A percentile compares a stretch with the other conserved stretches of the same genome.
phyloP scores from a whole-genome alignment of 176 grass and related monocot genomes.

The Carex scoparia region DNA sequence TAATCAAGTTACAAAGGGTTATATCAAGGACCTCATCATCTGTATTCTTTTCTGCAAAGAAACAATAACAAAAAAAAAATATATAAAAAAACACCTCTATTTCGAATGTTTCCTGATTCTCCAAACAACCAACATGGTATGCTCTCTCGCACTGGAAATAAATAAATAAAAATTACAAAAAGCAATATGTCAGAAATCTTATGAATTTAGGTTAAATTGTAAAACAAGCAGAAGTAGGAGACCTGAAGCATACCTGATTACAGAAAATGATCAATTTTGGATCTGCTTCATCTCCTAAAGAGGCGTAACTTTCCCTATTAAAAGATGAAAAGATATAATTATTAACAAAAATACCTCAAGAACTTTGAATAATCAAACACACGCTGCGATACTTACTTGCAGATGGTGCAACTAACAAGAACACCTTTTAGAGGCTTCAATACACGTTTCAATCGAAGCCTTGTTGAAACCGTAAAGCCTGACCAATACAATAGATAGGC shows the following conservation, averaged over 20 bases:
- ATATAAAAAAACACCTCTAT: slow-evolving; percentile 6
- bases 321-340: slow-evolving; percentile 24
- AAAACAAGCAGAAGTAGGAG: slow-evolving; percentile 16
- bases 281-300: slow-evolving; percentile 24
- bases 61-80: neutral
- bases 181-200: neutral
- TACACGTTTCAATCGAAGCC: slow-evolving; percentile 33
- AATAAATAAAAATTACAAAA: slow-evolving; percentile 4
- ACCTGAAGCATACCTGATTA: slow-evolving; percentile 49
- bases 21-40: neutral
- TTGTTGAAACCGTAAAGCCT: slow-evolving; percentile 10
- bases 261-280: slow-evolving; percentile 48
- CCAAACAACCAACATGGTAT: slow-evolving; percentile 61
- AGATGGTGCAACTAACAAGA: slow-evolving; percentile 39
- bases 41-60: neutral
- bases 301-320: slow-evolving; percentile 31
- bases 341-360: neutral
- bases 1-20: slow-evolving; percentile 21
- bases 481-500: slow-evolving; percentile 1
- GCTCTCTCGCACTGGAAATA: slow-evolving; percentile 62
- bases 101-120: slow-evolving; percentile 26
- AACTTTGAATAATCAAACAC: neutral
- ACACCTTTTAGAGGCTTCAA: slow-evolving; percentile 39
- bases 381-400: slow-evolving; percentile 41
- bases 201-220: neutral